These are phyloP conservation scores for Fusarium virguliforme DNA, from an alignment of 2,329 filamentous ascomycete species.

Conservation along the genomic window DNA sequence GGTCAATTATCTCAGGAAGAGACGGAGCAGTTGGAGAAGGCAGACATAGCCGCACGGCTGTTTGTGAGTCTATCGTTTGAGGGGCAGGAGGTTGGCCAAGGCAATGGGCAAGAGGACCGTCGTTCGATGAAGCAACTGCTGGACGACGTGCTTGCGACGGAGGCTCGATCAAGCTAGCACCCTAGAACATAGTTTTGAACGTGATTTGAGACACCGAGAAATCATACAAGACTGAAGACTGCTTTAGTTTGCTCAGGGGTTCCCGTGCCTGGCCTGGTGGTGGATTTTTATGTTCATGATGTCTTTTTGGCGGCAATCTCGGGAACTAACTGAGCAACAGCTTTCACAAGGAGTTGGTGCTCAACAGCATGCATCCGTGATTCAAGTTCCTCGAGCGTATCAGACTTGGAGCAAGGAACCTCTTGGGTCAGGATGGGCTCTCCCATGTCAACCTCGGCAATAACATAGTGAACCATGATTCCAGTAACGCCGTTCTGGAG, in stretches of 20 bases:
- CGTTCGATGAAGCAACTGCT: slow-evolving; percentile 37
- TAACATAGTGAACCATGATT: slow-evolving; percentile 91
- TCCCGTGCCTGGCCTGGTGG: neutral
- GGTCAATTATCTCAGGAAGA: slow-evolving; percentile 77
- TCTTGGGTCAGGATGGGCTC: slow-evolving; percentile 79
- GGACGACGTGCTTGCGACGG: slow-evolving; percentile 33
- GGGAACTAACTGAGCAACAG: slow-evolving; percentile 67
- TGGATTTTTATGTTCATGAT: slow-evolving; percentile 6
- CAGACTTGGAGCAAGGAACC: slow-evolving; percentile 75
- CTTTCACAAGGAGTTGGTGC: slow-evolving; percentile 84
- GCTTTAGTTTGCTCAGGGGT: neutral
- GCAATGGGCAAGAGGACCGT: neutral
- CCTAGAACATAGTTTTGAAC: slow-evolving; percentile 2
- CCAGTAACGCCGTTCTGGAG: slow-evolving; percentile 81
- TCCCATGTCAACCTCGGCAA: slow-evolving; percentile 84
- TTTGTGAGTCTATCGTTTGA: slow-evolving; percentile 64
- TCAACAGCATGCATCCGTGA: slow-evolving; percentile 82
- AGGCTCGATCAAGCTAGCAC: slow-evolving; percentile 3
- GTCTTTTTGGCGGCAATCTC: slow-evolving; percentile 53
- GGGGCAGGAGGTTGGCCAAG: neutral
- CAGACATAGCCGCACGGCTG: slow-evolving; percentile 72
- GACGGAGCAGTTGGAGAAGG: slow-evolving; percentile 75
- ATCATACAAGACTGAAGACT: slow-evolving; percentile 4
- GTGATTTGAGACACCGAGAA: neutral
- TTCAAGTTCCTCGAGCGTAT: slow-evolving; percentile 77